Evolutionary conservation across 2,329 filamentous ascomycete species (phyloP).

Genomic region (Rhynchosporium graminicola): DNA sequence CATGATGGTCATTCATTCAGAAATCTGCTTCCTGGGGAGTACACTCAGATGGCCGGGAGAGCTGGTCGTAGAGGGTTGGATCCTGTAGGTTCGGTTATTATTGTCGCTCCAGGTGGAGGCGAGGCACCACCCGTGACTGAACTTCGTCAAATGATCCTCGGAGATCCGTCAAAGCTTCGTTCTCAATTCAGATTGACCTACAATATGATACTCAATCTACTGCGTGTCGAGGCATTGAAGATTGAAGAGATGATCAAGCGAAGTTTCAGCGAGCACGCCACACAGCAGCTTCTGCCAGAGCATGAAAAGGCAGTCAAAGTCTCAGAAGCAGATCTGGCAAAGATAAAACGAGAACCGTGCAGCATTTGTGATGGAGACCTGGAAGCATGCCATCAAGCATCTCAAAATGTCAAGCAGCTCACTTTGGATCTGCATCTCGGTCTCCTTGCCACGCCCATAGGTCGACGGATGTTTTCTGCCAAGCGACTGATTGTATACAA

Average conservation of each 20-base stretch:
- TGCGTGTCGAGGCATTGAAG: conserved; percentile 93
- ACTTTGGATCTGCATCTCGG: conserved; percentile 78
- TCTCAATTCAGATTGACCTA: conserved; percentile 98
- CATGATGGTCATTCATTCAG: conserved; percentile 92
- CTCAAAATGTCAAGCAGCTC: conserved; percentile 77
- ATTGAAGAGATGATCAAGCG: conserved; percentile 99
- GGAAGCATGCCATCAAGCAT: conserved; percentile 77
- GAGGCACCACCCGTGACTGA: conserved; percentile 85
- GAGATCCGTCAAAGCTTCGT: conserved; percentile 89
- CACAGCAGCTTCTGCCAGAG: conserved; percentile 88
- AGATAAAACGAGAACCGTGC: conserved; percentile 85
- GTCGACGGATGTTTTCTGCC: conserved; percentile 73
- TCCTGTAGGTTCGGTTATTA: conserved; percentile 89
- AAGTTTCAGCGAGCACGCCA: conserved; percentile 97
- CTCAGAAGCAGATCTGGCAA: conserved; percentile 87
- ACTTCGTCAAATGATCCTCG: conserved; percentile 90
- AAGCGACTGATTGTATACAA: conserved; percentile 83
- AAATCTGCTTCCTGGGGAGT: conserved; percentile 90
- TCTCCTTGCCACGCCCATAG: conserved; percentile 77
- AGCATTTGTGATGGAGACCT: conserved; percentile 78
- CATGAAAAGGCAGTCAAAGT: conserved; percentile 93
- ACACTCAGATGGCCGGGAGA: conserved; percentile 97
- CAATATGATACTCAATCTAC: conserved; percentile 97
- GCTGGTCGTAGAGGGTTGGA: conserved; percentile 92
- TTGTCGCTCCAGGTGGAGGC: conserved; percentile 77